phyloP scores from a whole-genome alignment of 1,139 yeast species.

The Diutina neorugosa region DNA sequence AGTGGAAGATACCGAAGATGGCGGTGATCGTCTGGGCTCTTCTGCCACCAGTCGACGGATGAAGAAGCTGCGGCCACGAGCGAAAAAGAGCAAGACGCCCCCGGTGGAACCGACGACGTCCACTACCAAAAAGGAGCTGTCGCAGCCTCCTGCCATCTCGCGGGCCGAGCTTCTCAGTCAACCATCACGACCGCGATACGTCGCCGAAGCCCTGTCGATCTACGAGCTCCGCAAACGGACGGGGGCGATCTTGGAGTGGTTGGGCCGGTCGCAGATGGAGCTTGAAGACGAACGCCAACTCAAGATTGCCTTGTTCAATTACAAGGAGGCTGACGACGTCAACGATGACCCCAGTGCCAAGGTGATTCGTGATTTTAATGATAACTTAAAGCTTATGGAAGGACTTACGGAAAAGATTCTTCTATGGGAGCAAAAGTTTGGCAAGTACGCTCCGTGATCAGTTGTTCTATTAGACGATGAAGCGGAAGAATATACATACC shows the following conservation, averaged over 20 bases:
- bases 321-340: background rate
- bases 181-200: constrained; percentile 74
- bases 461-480: background rate
- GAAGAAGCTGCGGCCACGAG: background rate
- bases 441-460: constrained; percentile 33
- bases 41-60: background rate
- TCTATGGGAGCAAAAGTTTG: constrained; percentile 68
- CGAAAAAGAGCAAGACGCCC: background rate
- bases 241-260: constrained; percentile 82
- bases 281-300: constrained; percentile 49
- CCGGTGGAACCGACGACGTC: background rate
- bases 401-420: constrained; percentile 54
- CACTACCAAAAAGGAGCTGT: constrained; percentile 7
- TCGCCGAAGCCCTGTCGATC: constrained; percentile 60
- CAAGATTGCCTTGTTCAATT: background rate
- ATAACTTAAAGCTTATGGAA: constrained; percentile 57
- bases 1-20: constrained; percentile 11
- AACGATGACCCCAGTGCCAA: constrained; percentile 10
- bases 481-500: too few relatives aligned
- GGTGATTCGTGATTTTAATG: constrained; percentile 35
- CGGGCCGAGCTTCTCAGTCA: constrained; percentile 39
- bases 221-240: constrained; percentile 80
- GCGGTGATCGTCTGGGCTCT: background rate
- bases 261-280: constrained; percentile 75
- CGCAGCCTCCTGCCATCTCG: constrained; percentile 9